These are phyloP conservation scores for Picea abies DNA, from an alignment of 83 land plant genomes.

Conservation along the genomic window DNA sequence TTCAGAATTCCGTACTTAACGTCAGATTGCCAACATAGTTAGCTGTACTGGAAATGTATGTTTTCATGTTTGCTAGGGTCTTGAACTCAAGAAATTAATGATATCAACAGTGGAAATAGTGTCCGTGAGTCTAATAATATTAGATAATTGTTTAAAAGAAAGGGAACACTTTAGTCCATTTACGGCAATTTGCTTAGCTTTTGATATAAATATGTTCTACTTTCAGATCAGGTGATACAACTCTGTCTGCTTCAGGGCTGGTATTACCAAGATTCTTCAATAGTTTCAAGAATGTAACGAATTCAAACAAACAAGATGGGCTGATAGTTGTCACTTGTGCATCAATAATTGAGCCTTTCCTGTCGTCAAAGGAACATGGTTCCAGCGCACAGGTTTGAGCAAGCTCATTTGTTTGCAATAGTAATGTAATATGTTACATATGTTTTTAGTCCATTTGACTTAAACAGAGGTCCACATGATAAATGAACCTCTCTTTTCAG, in stretches of 20 bases:
- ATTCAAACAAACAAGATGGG: background rate
- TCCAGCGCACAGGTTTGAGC: conserved; percentile 23
- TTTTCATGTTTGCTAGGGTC: background rate
- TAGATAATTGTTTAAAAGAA: background rate
- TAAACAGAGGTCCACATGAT: conserved; percentile 15
- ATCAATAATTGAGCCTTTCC: conserved; percentile 60
- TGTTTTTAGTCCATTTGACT: background rate
- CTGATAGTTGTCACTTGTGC: conserved; percentile 44
- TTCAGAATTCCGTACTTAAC: too few species aligned
- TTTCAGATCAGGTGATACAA: conserved; percentile 73
- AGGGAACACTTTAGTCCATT: background rate
- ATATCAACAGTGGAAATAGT: background rate
- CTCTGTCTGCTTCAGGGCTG: conserved; percentile 79
- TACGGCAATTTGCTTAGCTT: background rate
- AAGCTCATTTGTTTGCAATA: conserved; percentile 3
- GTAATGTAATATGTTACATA: background rate
- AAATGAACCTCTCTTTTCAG: conserved; percentile 3
- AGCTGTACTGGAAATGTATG: background rate
- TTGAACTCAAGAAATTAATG: background rate
- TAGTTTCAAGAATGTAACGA: conserved; percentile 13
- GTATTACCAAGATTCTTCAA: conserved; percentile 35
- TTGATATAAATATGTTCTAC: background rate
- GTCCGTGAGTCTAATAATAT: background rate
- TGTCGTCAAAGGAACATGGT: conserved; percentile 20
- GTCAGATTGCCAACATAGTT: background rate